Conservation (phyloP, 2,329 filamentous ascomycete species). For the Colletotrichum sp. region DNA sequence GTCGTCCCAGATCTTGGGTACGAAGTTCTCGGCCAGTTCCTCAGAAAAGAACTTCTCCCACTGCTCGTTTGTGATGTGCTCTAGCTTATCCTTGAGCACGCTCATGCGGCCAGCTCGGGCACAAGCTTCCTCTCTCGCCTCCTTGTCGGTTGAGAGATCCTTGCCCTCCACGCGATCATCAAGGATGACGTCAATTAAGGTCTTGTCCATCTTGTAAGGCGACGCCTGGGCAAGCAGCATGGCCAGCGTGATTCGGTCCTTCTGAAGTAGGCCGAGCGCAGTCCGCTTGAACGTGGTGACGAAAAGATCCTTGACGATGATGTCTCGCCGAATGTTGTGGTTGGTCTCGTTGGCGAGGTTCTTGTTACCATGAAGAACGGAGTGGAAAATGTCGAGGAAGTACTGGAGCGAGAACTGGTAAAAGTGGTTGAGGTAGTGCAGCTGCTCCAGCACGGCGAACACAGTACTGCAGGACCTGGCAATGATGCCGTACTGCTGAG, state of each 20-base stretch:
- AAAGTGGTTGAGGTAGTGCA: conserved; percentile 98
- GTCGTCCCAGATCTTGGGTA: conserved; percentile 78
- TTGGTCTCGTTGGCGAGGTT: conserved; percentile 73
- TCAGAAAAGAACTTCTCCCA: conserved; percentile 87
- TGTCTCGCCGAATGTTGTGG: conserved; percentile 80
- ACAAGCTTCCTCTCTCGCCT: conserved; percentile 72
- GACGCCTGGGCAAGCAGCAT: conserved; percentile 95
- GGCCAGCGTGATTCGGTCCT: conserved; percentile 90
- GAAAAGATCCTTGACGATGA: conserved; percentile 91
- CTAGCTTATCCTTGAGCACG: conserved; percentile 75
- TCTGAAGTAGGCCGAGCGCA: conserved; percentile 90
- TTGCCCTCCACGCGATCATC: conserved; percentile 77
- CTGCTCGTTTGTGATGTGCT: conserved; percentile 61
- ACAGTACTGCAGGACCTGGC: conserved; percentile 95
- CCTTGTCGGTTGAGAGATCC: conserved; percentile 75
- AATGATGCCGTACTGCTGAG: conserved; percentile 90
- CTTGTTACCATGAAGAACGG: conserved; percentile 82
- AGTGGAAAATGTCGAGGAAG: conserved; percentile 96
- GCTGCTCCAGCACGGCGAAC: conserved; percentile 94
- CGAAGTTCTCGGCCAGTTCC: conserved; percentile 83
- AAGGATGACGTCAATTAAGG: conserved; percentile 83
- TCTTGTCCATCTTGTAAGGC: conserved; percentile 95
- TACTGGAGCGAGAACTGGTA: conserved; percentile 99
- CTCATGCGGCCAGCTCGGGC: conserved; percentile 70
- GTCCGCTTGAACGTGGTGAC: conserved; percentile 91